Evolutionary conservation across 495 filamentous ascomycete genomes (phyloP).

Genomic region (Neurospora pannonica): DNA sequence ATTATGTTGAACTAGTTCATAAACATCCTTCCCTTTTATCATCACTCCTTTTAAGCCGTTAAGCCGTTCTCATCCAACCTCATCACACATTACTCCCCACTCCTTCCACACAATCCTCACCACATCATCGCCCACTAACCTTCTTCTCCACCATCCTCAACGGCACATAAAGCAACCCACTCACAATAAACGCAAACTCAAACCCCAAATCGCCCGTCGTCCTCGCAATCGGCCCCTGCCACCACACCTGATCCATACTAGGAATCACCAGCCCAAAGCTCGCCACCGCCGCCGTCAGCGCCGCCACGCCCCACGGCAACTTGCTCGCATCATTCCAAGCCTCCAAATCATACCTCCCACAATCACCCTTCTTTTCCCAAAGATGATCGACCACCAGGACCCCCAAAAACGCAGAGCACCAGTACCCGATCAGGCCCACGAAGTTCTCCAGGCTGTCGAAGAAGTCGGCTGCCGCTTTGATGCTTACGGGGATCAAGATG

Average conservation of each 20-base stretch:
- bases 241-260: conserved; percentile 49
- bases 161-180: conserved; percentile 38
- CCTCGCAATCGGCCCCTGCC: conserved; percentile 42
- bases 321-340: conserved; percentile 37
- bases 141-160: conserved; percentile 32
- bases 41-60: not conserved
- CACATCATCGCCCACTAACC: conserved; percentile 9
- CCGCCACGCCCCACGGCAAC: conserved; percentile 40
- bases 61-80: not conserved
- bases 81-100: not conserved
- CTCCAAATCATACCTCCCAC: conserved; percentile 30
- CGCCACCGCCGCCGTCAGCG: conserved; percentile 27
- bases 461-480: conserved; percentile 41
- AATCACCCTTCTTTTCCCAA: conserved; percentile 29
- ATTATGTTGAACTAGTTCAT: not conserved
- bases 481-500: conserved; percentile 42
- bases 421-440: conserved; percentile 46
- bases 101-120: not conserved
- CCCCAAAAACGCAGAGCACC: conserved; percentile 43
- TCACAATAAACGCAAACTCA: conserved; percentile 44
- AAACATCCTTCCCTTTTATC: not conserved
- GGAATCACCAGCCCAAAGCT: conserved; percentile 41
- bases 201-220: conserved; percentile 50
- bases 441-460: conserved; percentile 45
- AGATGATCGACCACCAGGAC: conserved; percentile 42